Conservation (phyloP, 2,329 filamentous ascomycete genomes). For the Falciphora oryzae region DNA sequence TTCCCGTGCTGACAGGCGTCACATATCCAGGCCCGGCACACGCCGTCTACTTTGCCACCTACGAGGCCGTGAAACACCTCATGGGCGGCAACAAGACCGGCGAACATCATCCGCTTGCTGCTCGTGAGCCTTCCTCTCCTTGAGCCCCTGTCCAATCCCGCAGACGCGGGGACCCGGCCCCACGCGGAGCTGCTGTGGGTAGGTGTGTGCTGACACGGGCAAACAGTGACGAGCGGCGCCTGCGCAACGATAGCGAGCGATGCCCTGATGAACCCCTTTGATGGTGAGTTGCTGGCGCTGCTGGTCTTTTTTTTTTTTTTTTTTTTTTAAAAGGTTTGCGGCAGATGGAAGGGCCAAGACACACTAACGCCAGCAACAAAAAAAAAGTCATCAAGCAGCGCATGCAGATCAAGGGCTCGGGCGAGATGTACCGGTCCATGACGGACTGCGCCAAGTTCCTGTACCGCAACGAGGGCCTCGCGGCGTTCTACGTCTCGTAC, state of each 20-base stretch:
- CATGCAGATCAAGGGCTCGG: slow-evolving; percentile 97
- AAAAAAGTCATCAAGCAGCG: slow-evolving; percentile 90
- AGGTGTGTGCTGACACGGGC: neutral
- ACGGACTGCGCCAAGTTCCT: slow-evolving; percentile 81
- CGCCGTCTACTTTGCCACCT: slow-evolving; percentile 97
- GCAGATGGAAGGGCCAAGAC: neutral
- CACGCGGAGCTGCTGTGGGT: neutral
- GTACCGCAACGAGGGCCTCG: slow-evolving; percentile 79
- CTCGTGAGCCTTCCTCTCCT: slow-evolving; percentile 52
- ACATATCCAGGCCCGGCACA: slow-evolving; percentile 75
- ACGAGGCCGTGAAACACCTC: slow-evolving; percentile 92
- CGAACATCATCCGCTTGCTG: slow-evolving; percentile 86
- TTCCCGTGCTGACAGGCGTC: slow-evolving; percentile 17
- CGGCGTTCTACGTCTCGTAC: slow-evolving; percentile 97
- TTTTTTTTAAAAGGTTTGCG: neutral
- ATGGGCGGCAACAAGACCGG: slow-evolving; percentile 88
- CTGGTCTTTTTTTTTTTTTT: no score
- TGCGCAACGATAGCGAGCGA: slow-evolving; percentile 95
- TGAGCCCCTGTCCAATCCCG: neutral
- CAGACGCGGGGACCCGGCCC: neutral
- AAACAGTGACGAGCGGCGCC: slow-evolving; percentile 69
- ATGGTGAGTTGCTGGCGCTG: slow-evolving; percentile 57
- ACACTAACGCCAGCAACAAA: neutral
- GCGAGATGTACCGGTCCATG: slow-evolving; percentile 77
- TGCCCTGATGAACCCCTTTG: slow-evolving; percentile 98